These are phyloP conservation scores for Ananas comosus DNA, from an alignment of 176 grass and related monocot species.

Conservation along the genomic window DNA sequence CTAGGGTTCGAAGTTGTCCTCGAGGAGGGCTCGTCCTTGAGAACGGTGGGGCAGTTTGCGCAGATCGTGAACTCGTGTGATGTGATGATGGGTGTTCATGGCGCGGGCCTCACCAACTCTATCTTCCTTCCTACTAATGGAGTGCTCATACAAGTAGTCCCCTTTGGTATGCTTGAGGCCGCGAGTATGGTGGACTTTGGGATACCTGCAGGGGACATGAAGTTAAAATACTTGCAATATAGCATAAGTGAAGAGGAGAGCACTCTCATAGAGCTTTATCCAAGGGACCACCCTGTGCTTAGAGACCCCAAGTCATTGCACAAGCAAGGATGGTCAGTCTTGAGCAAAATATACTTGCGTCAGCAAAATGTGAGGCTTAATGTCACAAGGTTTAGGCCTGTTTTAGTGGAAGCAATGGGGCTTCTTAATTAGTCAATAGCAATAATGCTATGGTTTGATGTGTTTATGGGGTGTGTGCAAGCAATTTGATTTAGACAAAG, in stretches of 20 bases:
- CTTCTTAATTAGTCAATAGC: neutral
- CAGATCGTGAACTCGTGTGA: constrained; percentile 56
- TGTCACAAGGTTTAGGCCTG: constrained; percentile 29
- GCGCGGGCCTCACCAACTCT: constrained; percentile 59
- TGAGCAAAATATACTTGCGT: constrained; percentile 36
- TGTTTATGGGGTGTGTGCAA: neutral
- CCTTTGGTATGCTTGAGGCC: constrained; percentile 43
- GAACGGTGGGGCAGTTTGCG: constrained; percentile 41
- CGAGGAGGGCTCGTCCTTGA: constrained; percentile 40
- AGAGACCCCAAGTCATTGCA: constrained; percentile 37
- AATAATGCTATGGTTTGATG: neutral
- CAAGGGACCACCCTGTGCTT: constrained; percentile 43
- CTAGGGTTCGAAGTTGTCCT: constrained; percentile 53
- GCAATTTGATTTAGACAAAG: neutral
- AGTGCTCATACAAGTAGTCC: constrained; percentile 56
- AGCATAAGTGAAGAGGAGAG: constrained; percentile 57
- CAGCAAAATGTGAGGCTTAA: constrained; percentile 61
- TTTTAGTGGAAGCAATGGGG: constrained; percentile 30
- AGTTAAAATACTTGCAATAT: constrained; percentile 66
- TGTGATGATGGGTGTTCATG: constrained; percentile 66
- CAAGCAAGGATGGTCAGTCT: constrained; percentile 41
- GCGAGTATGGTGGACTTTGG: constrained; percentile 36
- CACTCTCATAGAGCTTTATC: constrained; percentile 46
- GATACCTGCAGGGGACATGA: constrained; percentile 32
- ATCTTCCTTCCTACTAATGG: constrained; percentile 63